Base-by-base conservation (phyloP, 805 yeast genomes). In the Myxozyma monticola region DNA sequence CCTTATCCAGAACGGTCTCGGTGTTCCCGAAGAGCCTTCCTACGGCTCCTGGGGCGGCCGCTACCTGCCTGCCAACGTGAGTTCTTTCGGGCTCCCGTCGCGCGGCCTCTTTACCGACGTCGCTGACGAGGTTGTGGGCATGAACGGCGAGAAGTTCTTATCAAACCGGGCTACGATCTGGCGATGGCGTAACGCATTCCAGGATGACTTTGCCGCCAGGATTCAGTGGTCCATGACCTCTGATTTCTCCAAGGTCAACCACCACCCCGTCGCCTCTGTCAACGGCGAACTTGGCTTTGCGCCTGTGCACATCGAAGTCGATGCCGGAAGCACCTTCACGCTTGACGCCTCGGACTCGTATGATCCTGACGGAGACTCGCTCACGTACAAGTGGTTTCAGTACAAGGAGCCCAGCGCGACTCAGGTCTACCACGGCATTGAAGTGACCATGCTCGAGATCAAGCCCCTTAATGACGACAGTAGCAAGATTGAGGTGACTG, bases 121-220 rank as follows among this genome's bases (percentile, higher is more conserved):
- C 18, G 47, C 48, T 10, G 47, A 42, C 20, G 22, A 14, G 12
- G 39, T 42, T 6, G 31, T 42, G 6, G 36, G 36, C 15, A 9
- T 17, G 14, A 36, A 42, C 20, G 47, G 43, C 15, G 12, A 21
- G 10, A 18, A 12, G 3, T 42, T 22, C 18, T 14, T 7, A 14
- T 14, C 21, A 14, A 42, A 36, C 25, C 49, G 37, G 14, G 47
- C 47, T 2, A 39, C 48, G 28, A 22, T 42, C 15, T 42, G 47
- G 47, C 49, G 47, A 14, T 42, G 47, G 47, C 22, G 47, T n/a
- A 14, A 22, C 14, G 47, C 45, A 12, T 42, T 42, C 24, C 47
- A 42, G 18, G 4, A n/a, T 12, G 47, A 42, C 22, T 42, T 42
- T 42, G 47, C 47, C 4, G 47, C 28, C n/a, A n/a, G 47, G 15